These are phyloP conservation scores for Spergularia marina DNA, from an alignment of 148 eudicot species.

Conservation along the genomic window DNA sequence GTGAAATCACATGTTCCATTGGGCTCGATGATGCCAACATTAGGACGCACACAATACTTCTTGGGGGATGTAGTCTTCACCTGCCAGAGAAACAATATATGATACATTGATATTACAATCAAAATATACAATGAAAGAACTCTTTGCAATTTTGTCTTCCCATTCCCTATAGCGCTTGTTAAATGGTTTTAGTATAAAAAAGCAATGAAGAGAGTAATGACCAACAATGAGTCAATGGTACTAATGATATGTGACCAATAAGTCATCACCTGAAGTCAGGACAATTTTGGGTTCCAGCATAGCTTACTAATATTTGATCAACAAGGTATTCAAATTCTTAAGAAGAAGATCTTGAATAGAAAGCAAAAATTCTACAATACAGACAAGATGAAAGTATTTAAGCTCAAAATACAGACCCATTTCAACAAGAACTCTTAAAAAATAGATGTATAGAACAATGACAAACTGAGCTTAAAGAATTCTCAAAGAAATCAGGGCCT, in stretches of 20 bases:
- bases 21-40: constrained; percentile 50
- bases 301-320: not conserved
- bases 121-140: not conserved
- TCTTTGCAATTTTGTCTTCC: not conserved
- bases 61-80: constrained; percentile 72
- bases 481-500: not conserved
- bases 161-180: not conserved
- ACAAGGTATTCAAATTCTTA: not conserved
- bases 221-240: not conserved
- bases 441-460: not conserved
- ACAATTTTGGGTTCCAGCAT: not conserved
- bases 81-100: constrained; percentile 35
- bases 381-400: not conserved
- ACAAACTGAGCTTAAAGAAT: not conserved
- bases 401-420: not conserved
- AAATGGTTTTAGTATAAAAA: not conserved
- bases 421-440: not conserved
- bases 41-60: constrained; percentile 70
- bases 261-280: not conserved
- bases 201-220: not conserved
- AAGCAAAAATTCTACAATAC: too few relatives aligned
- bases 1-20: constrained; percentile 51
- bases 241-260: too few relatives aligned
- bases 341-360: not conserved
- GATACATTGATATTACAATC: not conserved